Conservation (phyloP, 164 flowering plant species). For the Vitis rupestris region DNA sequence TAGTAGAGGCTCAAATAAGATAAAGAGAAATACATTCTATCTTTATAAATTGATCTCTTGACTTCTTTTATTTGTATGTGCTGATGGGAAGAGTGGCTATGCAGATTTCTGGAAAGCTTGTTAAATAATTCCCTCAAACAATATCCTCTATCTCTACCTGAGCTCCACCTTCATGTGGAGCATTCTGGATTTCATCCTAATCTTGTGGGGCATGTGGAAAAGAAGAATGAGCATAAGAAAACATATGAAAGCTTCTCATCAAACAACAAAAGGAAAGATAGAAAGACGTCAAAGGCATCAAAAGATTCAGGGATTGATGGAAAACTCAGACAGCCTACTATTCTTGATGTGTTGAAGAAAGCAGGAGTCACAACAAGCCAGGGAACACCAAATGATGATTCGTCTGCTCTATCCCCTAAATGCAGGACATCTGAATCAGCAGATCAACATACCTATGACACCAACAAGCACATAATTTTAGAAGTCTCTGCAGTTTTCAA, state of each 20-base stretch:
- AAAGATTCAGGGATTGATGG: conserved; percentile 31
- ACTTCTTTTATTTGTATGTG: conserved; percentile 4
- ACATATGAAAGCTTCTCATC: conserved; percentile 20
- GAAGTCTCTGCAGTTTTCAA: conserved; percentile 49
- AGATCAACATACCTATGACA: conserved; percentile 20
- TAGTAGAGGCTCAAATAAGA: too few relatives aligned
- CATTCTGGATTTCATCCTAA: conserved; percentile 28
- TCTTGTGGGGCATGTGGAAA: conserved; percentile 24
- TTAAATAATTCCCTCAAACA: conserved; percentile 43
- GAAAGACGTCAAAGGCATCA: conserved; percentile 21
- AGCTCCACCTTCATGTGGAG: conserved; percentile 40
- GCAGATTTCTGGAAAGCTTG: conserved; percentile 75
- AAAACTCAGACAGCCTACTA: conserved; percentile 62
- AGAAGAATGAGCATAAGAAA: conserved; percentile 36
- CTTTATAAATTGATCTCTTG: too few relatives aligned
- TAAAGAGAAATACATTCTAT: too few relatives aligned
- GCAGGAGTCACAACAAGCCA: conserved; percentile 50
- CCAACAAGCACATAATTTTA: conserved; percentile 23
- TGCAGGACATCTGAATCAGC: conserved; percentile 27
- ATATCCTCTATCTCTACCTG: conserved; percentile 54
- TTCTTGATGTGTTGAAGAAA: conserved; percentile 55
- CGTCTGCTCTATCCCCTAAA: conserved; percentile 25
- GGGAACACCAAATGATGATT: conserved; percentile 34
- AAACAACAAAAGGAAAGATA: conserved; percentile 32
- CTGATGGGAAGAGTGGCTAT: conserved; percentile 13